Evolutionary conservation across 2,329 filamentous ascomycete genomes (phyloP).

Genomic region (Diaporthe amygdali): DNA sequence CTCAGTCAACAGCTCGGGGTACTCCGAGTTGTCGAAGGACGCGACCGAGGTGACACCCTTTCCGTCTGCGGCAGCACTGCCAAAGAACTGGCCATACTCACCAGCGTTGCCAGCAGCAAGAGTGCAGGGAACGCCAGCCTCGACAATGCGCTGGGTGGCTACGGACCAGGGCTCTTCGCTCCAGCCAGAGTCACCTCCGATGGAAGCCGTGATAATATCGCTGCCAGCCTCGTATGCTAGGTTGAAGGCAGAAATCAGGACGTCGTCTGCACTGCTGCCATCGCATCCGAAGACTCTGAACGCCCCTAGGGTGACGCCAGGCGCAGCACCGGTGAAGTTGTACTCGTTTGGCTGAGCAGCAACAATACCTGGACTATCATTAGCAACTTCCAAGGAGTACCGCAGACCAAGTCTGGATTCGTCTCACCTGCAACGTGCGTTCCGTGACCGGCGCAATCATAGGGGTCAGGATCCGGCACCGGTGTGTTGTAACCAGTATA

Average conservation of each 20-base stretch:
- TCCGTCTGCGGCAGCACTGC: conserved; percentile 31
- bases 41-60: conserved; percentile 31
- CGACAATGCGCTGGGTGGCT: conserved; percentile 34
- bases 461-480: conserved; percentile 9
- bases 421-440: conserved; percentile 23
- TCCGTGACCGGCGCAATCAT: conserved; percentile 18
- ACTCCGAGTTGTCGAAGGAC: conserved; percentile 30
- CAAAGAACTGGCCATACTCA: conserved; percentile 29
- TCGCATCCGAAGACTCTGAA: conserved; percentile 45
- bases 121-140: conserved; percentile 34
- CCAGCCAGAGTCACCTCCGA: conserved; percentile 35
- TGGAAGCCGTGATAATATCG: conserved; percentile 38
- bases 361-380: conserved; percentile 42
- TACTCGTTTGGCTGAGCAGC: conserved; percentile 45
- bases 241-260: conserved; percentile 47
- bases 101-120: conserved; percentile 36
- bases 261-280: conserved; percentile 37
- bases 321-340: conserved; percentile 46
- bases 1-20: conserved; percentile 26
- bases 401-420: neutral
- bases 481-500: conserved; percentile 6
- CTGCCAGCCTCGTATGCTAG: conserved; percentile 47
- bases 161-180: conserved; percentile 32
- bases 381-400: neutral
- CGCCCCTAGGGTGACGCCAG: conserved; percentile 44